These are phyloP conservation scores for Pelargonium nanum DNA, from an alignment of 345 rosid species.

Conservation along the genomic window DNA sequence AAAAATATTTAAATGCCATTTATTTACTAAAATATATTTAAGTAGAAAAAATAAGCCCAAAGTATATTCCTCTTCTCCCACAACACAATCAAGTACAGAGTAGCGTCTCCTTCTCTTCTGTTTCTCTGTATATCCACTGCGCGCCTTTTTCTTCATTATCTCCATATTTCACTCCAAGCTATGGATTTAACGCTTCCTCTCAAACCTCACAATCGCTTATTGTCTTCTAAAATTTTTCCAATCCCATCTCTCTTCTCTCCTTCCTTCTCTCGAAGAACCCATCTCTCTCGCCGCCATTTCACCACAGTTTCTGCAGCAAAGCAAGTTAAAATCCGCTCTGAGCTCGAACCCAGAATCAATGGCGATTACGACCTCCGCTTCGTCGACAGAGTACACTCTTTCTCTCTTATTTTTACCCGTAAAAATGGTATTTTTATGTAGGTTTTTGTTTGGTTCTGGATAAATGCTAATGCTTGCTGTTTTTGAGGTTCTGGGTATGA, in stretches of 20 bases:
- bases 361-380: conserved; percentile 68
- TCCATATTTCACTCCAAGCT: not conserved
- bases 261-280: conserved; percentile 13
- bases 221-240: conserved; percentile 8
- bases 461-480: not conserved
- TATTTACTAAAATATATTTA: too few relatives aligned
- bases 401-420: not conserved
- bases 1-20: too few relatives aligned
- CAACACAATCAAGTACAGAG: not conserved
- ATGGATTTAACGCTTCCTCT: conserved; percentile 7
- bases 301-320: conserved; percentile 20
- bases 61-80: not conserved
- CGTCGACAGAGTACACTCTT: conserved; percentile 53
- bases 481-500: not conserved
- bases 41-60: not conserved
- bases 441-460: not conserved
- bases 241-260: conserved; percentile 10
- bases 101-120: not conserved
- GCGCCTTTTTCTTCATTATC: not conserved
- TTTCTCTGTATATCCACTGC: not conserved
- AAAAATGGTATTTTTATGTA: not conserved
- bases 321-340: conserved; percentile 31
- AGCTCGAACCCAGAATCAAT: conserved; percentile 44
- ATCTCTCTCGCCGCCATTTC: conserved; percentile 21
- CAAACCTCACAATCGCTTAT: conserved; percentile 12